Evolutionary conservation across 2,329 filamentous ascomycete genomes (phyloP).

Genomic region (Lachnellula arida): DNA sequence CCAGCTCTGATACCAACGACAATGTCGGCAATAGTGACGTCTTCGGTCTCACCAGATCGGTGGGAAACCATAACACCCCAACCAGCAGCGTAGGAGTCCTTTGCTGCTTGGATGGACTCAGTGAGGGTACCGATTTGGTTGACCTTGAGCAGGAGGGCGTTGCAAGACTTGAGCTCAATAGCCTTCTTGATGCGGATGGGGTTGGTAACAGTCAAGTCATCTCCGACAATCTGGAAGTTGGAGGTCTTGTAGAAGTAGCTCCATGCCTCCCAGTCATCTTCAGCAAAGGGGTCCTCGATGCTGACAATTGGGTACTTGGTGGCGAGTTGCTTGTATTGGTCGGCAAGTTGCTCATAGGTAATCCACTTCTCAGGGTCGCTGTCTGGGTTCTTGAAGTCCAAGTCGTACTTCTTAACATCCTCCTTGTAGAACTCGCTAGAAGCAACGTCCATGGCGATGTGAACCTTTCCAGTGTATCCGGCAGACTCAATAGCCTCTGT

Average conservation of each 20-base stretch:
- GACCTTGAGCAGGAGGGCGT: conserved; percentile 97
- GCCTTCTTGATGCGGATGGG: conserved; percentile 99
- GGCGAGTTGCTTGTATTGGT: conserved; percentile 79
- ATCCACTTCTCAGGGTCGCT: conserved; percentile 96
- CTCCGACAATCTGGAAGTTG: conserved; percentile 96
- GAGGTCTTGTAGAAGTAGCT: conserved; percentile 99
- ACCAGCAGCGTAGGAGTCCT: conserved; percentile 91
- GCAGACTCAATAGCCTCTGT: conserved; percentile 89
- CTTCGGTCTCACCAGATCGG: conserved; percentile 98
- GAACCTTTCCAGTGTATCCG: conserved; percentile 92
- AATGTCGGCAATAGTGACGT: conserved; percentile 98
- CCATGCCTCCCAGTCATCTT: conserved; percentile 99
- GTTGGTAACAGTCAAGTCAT: conserved; percentile 99
- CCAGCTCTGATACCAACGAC: conserved; percentile 93
- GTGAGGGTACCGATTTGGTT: conserved; percentile 99
- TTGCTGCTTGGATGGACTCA: conserved; percentile 98
- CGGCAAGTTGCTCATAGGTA: conserved; percentile 95
- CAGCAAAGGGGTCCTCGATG: conserved; percentile 98
- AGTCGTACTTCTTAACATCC: conserved; percentile 98
- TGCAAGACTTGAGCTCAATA: conserved; percentile 98
- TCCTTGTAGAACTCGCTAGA: conserved; percentile 99
- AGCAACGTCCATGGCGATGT: conserved; percentile 98
- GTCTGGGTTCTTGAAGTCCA: conserved; percentile 99
- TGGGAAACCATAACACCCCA: conserved; percentile 99
- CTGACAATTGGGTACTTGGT: conserved; percentile 98